Evolutionary conservation across 371 early-diverging fungal genomes (phyloP).

Genomic region (Massospora cicadina): DNA sequence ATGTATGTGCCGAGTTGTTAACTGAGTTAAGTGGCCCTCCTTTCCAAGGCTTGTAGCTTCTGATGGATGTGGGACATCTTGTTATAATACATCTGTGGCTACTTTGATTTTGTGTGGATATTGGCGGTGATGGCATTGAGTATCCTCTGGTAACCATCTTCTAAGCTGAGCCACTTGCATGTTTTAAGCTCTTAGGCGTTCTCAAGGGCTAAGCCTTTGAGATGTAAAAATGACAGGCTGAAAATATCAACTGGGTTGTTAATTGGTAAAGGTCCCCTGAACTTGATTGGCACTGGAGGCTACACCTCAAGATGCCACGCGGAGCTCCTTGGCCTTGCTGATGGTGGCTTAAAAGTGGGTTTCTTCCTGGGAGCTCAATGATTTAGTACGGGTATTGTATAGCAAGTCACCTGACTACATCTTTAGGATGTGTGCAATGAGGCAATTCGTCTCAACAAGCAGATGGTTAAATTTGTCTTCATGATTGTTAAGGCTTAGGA

Average conservation of each 20-base stretch:
- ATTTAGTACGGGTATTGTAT: conserved; percentile 58
- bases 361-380: conserved; percentile 57
- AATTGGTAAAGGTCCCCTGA: neutral
- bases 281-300: too few relatives aligned
- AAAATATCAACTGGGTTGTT: neutral
- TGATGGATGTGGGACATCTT: conserved; percentile 56
- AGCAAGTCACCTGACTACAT: conserved; percentile 66
- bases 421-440: conserved; percentile 58
- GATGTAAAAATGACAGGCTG: conserved; percentile 3
- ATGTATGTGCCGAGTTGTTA: conserved; percentile 74
- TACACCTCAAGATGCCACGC: neutral
- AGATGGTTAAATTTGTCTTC: conserved; percentile 51
- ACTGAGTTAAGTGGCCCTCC: conserved; percentile 60
- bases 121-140: conserved; percentile 80
- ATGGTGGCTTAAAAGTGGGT: conserved; percentile 34
- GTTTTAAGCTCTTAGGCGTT: conserved; percentile 52
- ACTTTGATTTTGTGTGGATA: conserved; percentile 77
- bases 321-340: conserved; percentile 20
- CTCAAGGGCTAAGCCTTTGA: conserved; percentile 20
- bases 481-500: conserved; percentile 32
- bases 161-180: conserved; percentile 28
- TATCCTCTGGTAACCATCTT: conserved; percentile 64
- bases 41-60: conserved; percentile 61
- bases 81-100: conserved; percentile 49
- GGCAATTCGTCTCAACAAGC: conserved; percentile 80